Percentiles rank a stretch among this genome's conserved stretches.
phyloP scores from a whole-genome alignment of 495 filamentous ascomycete genomes.

The Astrothelium macrocarpum region DNA sequence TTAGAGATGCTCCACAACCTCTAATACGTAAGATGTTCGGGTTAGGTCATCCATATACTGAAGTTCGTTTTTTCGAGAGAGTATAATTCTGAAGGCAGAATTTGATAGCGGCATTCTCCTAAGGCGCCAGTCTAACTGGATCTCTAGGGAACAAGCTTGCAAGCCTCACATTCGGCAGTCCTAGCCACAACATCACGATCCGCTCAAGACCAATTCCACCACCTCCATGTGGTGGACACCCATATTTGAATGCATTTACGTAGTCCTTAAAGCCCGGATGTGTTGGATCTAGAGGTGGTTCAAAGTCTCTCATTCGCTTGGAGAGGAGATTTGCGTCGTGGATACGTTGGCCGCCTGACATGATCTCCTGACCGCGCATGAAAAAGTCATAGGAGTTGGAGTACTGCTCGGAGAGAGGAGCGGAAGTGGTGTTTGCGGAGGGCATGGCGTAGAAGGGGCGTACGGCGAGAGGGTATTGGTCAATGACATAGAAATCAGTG shows the following conservation, averaged over 20 bases:
- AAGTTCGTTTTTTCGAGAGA: too few relatives aligned
- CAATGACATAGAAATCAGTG: constrained; percentile 86
- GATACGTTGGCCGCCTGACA: constrained; percentile 80
- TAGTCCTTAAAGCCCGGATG: constrained; percentile 75
- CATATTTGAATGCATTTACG: constrained; percentile 67
- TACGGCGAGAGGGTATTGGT: constrained; percentile 79
- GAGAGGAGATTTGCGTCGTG: constrained; percentile 61
- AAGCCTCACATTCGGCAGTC: constrained; percentile 70
- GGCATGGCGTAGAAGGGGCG: constrained; percentile 88
- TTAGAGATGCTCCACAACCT: too few relatives aligned
- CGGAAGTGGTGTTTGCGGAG: constrained; percentile 49
- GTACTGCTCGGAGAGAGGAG: constrained; percentile 50
- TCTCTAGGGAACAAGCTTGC: constrained; percentile 73
- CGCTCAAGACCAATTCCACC: constrained; percentile 82
- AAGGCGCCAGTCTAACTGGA: constrained; percentile 71
- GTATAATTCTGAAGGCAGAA: too few relatives aligned
- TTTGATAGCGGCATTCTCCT: constrained; percentile 11
- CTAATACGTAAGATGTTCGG: too few relatives aligned
- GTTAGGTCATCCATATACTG: too few relatives aligned
- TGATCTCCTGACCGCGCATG: constrained; percentile 86
- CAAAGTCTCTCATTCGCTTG: constrained; percentile 59
- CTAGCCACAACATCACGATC: constrained; percentile 81
- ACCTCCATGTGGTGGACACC: constrained; percentile 73
- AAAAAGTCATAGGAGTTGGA: constrained; percentile 90
- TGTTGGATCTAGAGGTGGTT: constrained; percentile 53